phyloP scores from a whole-genome alignment of 768 basidiomycete genomes.

The Mycena venus region DNA sequence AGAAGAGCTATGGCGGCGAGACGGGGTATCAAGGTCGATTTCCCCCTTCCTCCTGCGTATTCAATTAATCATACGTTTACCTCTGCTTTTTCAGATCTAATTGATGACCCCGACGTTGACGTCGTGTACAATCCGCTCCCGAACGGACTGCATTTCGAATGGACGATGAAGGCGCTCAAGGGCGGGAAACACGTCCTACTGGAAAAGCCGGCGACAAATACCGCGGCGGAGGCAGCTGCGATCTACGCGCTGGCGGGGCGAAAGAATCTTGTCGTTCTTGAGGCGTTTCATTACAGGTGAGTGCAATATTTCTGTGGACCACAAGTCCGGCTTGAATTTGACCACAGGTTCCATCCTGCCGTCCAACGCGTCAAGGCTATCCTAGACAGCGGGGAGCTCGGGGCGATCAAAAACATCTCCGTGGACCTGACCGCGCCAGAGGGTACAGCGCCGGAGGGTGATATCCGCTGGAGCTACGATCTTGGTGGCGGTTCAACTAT shows the following conservation, averaged over 20 bases:
- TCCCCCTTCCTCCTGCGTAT: too few relatives aligned
- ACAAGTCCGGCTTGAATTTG: too few relatives aligned
- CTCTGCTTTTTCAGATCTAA: conserved; percentile 59
- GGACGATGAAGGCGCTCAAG: conserved; percentile 73
- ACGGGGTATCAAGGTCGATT: conserved; percentile 59
- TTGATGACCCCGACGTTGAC: conserved; percentile 69
- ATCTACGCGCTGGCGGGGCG: conserved; percentile 65
- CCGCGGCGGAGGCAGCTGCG: conserved; percentile 63
- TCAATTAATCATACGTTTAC: too few relatives aligned
- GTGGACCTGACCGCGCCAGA: conserved; percentile 51
- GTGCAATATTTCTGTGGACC: too few relatives aligned
- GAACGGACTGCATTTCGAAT: conserved; percentile 74
- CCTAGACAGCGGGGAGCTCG: conserved; percentile 66
- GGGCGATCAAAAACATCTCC: conserved; percentile 57
- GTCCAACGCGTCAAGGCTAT: conserved; percentile 66
- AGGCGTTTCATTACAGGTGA: conserved; percentile 72
- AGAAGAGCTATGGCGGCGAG: conserved; percentile 58
- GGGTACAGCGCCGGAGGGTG: conserved; percentile 47
- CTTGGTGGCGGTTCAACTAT: conserved; percentile 74
- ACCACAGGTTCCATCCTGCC: conserved; percentile 72
- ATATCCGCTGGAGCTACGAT: conserved; percentile 66
- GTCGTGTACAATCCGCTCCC: conserved; percentile 73
- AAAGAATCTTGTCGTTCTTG: conserved; percentile 66
- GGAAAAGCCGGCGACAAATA: conserved; percentile 70
- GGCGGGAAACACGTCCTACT: conserved; percentile 76